These are phyloP conservation scores for Picochlorum sp. DNA, from an alignment of 139 green algal species.

Conservation along the genomic window DNA sequence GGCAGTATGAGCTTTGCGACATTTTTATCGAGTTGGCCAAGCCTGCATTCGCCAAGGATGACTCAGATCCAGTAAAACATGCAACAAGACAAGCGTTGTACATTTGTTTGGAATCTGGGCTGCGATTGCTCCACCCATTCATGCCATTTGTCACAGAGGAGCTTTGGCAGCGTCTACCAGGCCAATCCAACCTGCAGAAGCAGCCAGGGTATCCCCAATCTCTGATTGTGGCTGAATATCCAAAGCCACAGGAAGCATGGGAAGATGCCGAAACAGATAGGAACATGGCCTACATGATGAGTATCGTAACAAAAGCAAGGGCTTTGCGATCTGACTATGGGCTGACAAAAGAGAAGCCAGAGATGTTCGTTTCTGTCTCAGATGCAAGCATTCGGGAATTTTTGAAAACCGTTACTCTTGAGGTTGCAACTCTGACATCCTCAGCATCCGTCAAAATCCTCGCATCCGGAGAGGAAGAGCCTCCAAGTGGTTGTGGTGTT, in stretches of 20 bases:
- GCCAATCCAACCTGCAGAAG: constrained; percentile 2
- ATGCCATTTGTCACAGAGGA: constrained; percentile 98
- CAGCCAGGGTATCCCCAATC: constrained; percentile 10
- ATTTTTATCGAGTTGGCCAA: constrained; percentile 98
- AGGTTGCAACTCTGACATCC: constrained; percentile 52
- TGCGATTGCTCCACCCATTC: constrained; percentile 92
- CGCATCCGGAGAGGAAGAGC: constrained; percentile 9
- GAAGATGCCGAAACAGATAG: constrained; percentile 44
- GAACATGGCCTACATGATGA: constrained; percentile 48
- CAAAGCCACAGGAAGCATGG: constrained; percentile 34
- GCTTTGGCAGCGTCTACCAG: constrained; percentile 82
- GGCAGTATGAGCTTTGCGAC: constrained; percentile 95
- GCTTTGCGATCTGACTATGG: constrained; percentile 66
- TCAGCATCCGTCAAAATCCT: constrained; percentile 25
- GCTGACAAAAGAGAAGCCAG: constrained; percentile 67
- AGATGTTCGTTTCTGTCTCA: constrained; percentile 51
- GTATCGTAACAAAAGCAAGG: constrained; percentile 35
- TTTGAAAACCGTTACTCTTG: constrained; percentile 22
- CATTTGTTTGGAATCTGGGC: constrained; percentile 72
- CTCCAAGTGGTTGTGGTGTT: constrained; percentile 66
- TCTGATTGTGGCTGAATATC: constrained; percentile 84
- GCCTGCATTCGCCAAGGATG: constrained; percentile 49
- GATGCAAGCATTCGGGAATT: constrained; percentile 22
- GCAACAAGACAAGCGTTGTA: constrained; percentile 64
- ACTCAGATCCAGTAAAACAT: constrained; percentile 35